Evolutionary conservation across 768 basidiomycete species (phyloP).

Genomic region (Arthromyces matolae): DNA sequence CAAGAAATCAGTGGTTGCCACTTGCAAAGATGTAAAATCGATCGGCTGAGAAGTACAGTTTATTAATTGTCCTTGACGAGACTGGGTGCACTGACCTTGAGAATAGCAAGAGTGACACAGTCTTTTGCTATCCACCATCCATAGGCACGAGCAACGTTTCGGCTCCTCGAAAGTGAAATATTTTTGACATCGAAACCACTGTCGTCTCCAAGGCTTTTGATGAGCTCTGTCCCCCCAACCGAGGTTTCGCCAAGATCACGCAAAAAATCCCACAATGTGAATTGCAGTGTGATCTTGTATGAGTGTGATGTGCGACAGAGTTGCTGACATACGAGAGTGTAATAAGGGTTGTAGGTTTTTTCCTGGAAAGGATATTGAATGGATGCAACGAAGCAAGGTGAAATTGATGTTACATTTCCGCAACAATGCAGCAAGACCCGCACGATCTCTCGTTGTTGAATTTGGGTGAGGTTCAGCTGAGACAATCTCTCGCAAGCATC

Average conservation of each 20-base stretch:
- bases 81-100: too few relatives aligned
- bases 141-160: slow-evolving; percentile 79
- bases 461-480: slow-evolving; percentile 78
- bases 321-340: slow-evolving; percentile 83
- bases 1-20: slow-evolving; percentile 63
- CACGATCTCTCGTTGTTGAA: slow-evolving; percentile 94
- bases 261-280: slow-evolving; percentile 94
- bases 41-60: slow-evolving; percentile 72
- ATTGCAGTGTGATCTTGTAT: slow-evolving; percentile 90
- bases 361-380: slow-evolving; percentile 62
- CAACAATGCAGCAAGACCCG: slow-evolving; percentile 91
- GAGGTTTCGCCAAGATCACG: slow-evolving; percentile 82
- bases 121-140: slow-evolving; percentile 95
- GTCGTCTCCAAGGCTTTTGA: slow-evolving; percentile 59
- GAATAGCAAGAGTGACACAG: slow-evolving; percentile 63
- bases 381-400: slow-evolving; percentile 2
- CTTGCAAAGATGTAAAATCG: slow-evolving; percentile 75
- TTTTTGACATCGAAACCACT: slow-evolving; percentile 45
- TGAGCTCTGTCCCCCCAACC: slow-evolving; percentile 76
- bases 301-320: slow-evolving; percentile 77
- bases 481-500: slow-evolving; percentile 91
- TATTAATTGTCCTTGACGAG: too few relatives aligned
- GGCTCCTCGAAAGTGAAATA: slow-evolving; percentile 54
- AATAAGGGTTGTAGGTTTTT: slow-evolving; percentile 92
- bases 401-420: slow-evolving; percentile 68